These are phyloP conservation scores for Adiantum capillusveneris DNA, from an alignment of 75 land plant species.

Conservation along the genomic window DNA sequence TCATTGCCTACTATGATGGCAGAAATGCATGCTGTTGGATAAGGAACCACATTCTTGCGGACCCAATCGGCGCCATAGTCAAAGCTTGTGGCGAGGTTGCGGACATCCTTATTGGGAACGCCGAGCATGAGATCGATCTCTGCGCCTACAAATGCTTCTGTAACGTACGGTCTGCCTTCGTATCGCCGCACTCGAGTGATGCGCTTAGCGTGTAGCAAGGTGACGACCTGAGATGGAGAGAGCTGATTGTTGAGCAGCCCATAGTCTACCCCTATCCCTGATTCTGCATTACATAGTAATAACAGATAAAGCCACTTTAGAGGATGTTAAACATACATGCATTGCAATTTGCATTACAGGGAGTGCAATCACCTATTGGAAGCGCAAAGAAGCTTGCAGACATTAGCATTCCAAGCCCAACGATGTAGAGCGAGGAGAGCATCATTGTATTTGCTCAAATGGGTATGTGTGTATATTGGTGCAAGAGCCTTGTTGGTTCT, in stretches of 20 bases:
- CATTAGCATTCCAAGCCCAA: no score
- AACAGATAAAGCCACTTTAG: no score
- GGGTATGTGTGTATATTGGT: no score
- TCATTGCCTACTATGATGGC: conserved; percentile 32
- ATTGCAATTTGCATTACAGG: no score
- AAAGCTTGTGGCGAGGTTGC: conserved; percentile 12
- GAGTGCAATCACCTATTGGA: no score
- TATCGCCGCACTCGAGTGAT: conserved; percentile 42
- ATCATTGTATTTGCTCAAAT: no score
- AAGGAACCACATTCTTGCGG: conserved; percentile 9
- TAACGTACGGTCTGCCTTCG: conserved; percentile 48
- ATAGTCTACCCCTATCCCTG: conserved; percentile 60
- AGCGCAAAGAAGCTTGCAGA: no score
- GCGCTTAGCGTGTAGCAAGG: conserved; percentile 31
- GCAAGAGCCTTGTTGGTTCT: no score
- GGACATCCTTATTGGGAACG: conserved; percentile 34
- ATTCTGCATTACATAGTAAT: no score
- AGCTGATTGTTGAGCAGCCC: conserved; percentile 58
- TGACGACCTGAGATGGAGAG: conserved; percentile 30
- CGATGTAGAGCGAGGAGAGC: no score
- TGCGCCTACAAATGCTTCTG: conserved; percentile 48
- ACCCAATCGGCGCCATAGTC: conserved; percentile 33
- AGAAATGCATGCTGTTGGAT: conserved; percentile 15
- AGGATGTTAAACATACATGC: no score
- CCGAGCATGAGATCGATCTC: conserved; percentile 45